phyloP scores from a whole-genome alignment of 345 rosid genomes.

The Dipteronia dyeriana region DNA sequence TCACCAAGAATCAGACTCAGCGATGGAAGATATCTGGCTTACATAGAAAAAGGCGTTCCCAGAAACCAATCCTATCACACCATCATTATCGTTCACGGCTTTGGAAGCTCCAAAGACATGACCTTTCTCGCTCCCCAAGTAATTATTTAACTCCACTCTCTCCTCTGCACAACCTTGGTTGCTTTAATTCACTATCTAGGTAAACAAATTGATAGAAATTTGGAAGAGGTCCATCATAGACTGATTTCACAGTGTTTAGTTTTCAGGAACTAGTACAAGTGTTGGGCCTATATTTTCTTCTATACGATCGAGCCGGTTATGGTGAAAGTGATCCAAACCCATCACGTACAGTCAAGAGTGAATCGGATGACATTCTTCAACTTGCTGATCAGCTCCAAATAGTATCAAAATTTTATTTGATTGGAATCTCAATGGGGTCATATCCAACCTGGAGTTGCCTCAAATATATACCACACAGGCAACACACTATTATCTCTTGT shows the following conservation, averaged over 20 bases:
- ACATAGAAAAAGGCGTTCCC: constrained; percentile 75
- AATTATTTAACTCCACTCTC: constrained; percentile 13
- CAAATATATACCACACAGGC: constrained; percentile 87
- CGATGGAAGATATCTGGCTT: constrained; percentile 81
- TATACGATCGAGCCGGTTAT: constrained; percentile 86
- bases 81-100: constrained; percentile 82
- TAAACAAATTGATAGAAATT: neutral
- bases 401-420: constrained; percentile 67
- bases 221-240: neutral
- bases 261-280: constrained; percentile 74
- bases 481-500: constrained; percentile 9
- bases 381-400: constrained; percentile 71
- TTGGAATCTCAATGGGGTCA: constrained; percentile 92
- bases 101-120: constrained; percentile 97
- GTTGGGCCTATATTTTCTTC: constrained; percentile 64
- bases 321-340: constrained; percentile 85
- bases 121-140: constrained; percentile 74
- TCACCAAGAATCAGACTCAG: constrained; percentile 58
- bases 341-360: constrained; percentile 66
- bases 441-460: constrained; percentile 91
- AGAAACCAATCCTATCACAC: constrained; percentile 55
- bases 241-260: constrained; percentile 36
- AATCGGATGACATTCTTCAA: constrained; percentile 74
- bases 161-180: neutral
- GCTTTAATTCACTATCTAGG: too few relatives aligned